Percentiles rank a stretch among this genome's conserved stretches.
phyloP scores from a whole-genome alignment of 2,329 filamentous ascomycete species.

The Trichoderma sp. region DNA sequence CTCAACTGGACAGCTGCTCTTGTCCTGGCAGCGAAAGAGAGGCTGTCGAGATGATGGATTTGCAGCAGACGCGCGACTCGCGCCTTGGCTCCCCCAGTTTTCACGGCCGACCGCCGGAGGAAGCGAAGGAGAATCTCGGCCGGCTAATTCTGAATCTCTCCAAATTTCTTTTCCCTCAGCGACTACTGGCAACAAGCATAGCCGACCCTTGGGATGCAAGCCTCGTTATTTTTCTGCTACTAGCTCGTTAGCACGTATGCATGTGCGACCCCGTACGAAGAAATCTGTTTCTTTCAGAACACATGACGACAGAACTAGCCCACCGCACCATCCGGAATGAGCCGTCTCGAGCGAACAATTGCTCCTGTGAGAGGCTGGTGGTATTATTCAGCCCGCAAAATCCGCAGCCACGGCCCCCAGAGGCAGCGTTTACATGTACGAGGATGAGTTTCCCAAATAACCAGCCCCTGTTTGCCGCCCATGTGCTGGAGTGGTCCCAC shows the following conservation, averaged over 20 bases:
- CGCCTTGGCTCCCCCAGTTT: conserved; percentile 1
- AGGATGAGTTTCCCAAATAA: conserved; percentile 1
- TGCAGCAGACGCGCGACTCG: conserved; percentile 6
- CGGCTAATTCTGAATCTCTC: conserved; percentile 11
- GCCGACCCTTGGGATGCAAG: not conserved
- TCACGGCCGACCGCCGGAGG: conserved; percentile 20
- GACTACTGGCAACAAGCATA: not conserved
- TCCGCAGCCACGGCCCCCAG: not conserved
- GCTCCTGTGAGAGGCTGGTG: not conserved
- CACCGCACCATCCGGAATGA: conserved; percentile 5
- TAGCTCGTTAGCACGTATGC: not conserved
- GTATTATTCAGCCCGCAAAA: conserved; percentile 13
- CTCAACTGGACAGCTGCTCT: not conserved
- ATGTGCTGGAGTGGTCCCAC: conserved; percentile 11
- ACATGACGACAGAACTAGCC: conserved; percentile 8
- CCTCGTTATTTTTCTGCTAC: not conserved
- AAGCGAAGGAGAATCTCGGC: conserved; percentile 10
- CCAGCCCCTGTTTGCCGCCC: conserved; percentile 13
- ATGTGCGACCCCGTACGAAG: not conserved
- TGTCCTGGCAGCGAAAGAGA: not conserved
- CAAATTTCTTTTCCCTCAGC: not conserved
- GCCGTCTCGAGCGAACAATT: not conserved
- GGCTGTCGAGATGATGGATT: not conserved
- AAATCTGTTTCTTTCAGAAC: conserved; percentile 1
- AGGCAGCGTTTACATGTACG: not conserved